Base-by-base conservation (phyloP, 1,139 yeast species). In the Yamadazyma diospyri region DNA sequence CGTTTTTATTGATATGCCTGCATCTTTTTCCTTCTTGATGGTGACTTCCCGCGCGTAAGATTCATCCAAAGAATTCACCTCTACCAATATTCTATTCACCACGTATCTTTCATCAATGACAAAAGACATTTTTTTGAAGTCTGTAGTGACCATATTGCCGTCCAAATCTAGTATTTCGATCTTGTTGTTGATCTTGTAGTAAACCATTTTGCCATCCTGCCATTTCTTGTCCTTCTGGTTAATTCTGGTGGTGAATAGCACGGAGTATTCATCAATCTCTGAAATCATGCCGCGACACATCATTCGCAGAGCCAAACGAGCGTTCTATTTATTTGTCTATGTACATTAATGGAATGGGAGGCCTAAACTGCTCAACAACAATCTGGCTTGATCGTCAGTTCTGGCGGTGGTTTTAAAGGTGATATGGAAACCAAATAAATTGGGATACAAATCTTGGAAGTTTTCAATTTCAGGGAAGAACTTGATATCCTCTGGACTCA, bases 401-500 rank as follows among this genome's bases (percentile, higher is more conserved):
- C 87, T 88, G 7, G 97, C 97, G 30, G 86, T 65, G 19, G 98
- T 92, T 55, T 84, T 86, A 47, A 92, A 67, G 27, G 89, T 85
- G 37, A 92, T 72, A 53, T 88, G 84, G 67, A 92, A 73, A 40
- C 97, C 97, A 56, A 80, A 86, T 33, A 89, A 77, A 47, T 72
- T 76, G 28, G 95, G 94, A 83, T 92, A 92, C 47, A 84, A 69
- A 57, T 89, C 98, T 57, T 83, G 92, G 62, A 83, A 88, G 38
- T 81, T 77, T 55, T 89, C 96, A 42, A 94, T 78, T 61, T 94
- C 98, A 2, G 99, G 98, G 72, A 94, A 94, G 50, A 71, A 73
- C 51, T 78, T 77, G 37, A 85, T 78, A 50, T 86, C 88, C 37
- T 82, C 87, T 2, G 87, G 76, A 30, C 75, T 76, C 45, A 94